Evolutionary conservation across 495 filamentous ascomycete genomes (phyloP).

Genomic region (Lasiosphaeria miniovina): DNA sequence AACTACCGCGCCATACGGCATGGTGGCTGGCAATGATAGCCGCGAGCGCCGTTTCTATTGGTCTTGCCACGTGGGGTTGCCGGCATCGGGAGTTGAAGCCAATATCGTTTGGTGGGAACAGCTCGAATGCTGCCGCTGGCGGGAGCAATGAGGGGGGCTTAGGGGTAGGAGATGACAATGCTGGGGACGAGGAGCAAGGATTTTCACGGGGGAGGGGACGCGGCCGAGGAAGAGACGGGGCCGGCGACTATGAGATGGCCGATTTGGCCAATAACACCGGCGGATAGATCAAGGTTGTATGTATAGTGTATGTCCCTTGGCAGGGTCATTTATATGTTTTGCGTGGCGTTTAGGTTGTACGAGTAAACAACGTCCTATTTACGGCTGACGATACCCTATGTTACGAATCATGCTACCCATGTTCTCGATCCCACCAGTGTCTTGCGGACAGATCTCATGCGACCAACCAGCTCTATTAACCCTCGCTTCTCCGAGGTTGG

Average conservation of each 20-base stretch:
- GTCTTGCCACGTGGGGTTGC: slow-evolving; percentile 83
- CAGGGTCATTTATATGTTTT: neutral
- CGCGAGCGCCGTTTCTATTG: slow-evolving; percentile 67
- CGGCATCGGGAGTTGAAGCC: slow-evolving; percentile 84
- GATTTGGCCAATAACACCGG: slow-evolving; percentile 26
- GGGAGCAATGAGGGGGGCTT: slow-evolving; percentile 29
- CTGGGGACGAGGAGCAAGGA: slow-evolving; percentile 49
- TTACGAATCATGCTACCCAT: neutral
- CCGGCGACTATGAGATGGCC: slow-evolving; percentile 81
- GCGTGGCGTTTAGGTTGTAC: slow-evolving; percentile 13
- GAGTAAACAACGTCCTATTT: slow-evolving; percentile 2
- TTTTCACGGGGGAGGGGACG: slow-evolving; percentile 49
- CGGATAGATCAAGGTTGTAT: neutral
- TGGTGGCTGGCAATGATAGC: slow-evolving; percentile 84
- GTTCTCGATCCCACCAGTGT: neutral
- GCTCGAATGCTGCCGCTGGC: slow-evolving; percentile 15
- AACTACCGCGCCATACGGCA: slow-evolving; percentile 67
- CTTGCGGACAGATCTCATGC: too few species aligned
- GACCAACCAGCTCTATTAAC: too few species aligned
- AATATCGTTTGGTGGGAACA: slow-evolving; percentile 76
- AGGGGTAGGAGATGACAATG: slow-evolving; percentile 18
- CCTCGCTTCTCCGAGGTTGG: too few species aligned
- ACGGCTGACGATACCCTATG: neutral
- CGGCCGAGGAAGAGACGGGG: slow-evolving; percentile 56
- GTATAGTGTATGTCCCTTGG: too few species aligned